These are phyloP conservation scores for Talaromyces sp. DNA, from an alignment of 2,329 filamentous ascomycete species.

Conservation along the genomic window DNA sequence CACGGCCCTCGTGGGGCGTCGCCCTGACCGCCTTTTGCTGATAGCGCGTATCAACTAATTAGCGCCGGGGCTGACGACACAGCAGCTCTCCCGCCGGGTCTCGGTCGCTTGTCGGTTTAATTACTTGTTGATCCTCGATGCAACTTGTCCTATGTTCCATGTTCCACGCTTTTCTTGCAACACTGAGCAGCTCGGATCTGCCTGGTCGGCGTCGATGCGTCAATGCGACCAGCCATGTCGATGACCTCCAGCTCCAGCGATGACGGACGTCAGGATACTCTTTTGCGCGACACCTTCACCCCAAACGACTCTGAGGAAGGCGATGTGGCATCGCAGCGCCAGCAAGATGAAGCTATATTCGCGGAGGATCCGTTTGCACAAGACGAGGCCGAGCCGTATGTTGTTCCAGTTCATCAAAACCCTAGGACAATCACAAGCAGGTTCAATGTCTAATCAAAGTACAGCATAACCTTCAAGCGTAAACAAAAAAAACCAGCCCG, in stretches of 20 bases:
- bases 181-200: conserved; percentile 4
- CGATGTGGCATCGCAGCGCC: conserved; percentile 16
- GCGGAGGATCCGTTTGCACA: conserved; percentile 24
- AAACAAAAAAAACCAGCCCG: conserved; percentile 36
- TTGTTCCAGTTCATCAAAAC: background rate
- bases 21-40: conserved; percentile 20
- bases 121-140: background rate
- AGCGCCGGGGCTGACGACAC: background rate
- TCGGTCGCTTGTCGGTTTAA: background rate
- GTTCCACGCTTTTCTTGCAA: background rate
- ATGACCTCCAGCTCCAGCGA: conserved; percentile 17
- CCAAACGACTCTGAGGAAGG: conserved; percentile 17
- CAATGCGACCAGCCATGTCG: conserved; percentile 21
- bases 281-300: conserved; percentile 2
- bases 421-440: background rate
- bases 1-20: conserved; percentile 11
- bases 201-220: conserved; percentile 3
- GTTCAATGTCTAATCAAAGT: background rate
- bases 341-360: conserved; percentile 16
- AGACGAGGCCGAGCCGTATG: conserved; percentile 31
- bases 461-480: conserved; percentile 39
- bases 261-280: background rate
- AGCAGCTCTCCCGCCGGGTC: background rate
- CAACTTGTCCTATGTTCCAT: background rate
- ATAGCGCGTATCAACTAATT: background rate